These are phyloP conservation scores for Raphidocelis subcapitata DNA, from an alignment of 139 green algal species.

Conservation along the genomic window DNA sequence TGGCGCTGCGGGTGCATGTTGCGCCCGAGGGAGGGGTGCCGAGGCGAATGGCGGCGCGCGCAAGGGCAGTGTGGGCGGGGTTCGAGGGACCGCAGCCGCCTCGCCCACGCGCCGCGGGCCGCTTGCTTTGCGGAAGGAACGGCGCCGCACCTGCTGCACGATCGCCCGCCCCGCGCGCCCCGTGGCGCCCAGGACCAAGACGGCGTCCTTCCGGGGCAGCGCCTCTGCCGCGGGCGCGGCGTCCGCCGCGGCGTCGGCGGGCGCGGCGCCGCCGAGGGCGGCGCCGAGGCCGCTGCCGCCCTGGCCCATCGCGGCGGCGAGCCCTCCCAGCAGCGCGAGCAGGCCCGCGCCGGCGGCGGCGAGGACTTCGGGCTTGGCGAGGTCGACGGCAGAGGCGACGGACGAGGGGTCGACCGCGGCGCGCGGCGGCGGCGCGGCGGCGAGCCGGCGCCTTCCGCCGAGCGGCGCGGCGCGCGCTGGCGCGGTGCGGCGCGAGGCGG, in stretches of 20 bases:
- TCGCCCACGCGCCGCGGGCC: not conserved
- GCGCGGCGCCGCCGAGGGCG: not conserved
- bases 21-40: not conserved
- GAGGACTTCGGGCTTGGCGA: no score
- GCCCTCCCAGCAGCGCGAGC: no score
- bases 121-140: not conserved
- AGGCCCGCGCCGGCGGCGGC: no score
- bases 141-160: slow-evolving; percentile 50
- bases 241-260: not conserved
- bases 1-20: not conserved
- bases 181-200: slow-evolving; percentile 80
- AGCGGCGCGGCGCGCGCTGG: no score
- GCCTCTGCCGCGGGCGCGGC: slow-evolving; percentile 2
- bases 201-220: slow-evolving; percentile 60
- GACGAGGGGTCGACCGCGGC: no score
- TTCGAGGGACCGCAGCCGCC: not conserved
- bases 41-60: not conserved
- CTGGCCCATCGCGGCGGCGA: no score
- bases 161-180: slow-evolving; percentile 66
- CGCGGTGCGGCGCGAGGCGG: no score
- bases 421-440: no score
- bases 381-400: no score
- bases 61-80: no score
- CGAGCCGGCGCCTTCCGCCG: no score
- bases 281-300: no score